Evolutionary conservation across 495 filamentous ascomycete genomes (phyloP).

Genomic region (Astrothelium subdiscretum): DNA sequence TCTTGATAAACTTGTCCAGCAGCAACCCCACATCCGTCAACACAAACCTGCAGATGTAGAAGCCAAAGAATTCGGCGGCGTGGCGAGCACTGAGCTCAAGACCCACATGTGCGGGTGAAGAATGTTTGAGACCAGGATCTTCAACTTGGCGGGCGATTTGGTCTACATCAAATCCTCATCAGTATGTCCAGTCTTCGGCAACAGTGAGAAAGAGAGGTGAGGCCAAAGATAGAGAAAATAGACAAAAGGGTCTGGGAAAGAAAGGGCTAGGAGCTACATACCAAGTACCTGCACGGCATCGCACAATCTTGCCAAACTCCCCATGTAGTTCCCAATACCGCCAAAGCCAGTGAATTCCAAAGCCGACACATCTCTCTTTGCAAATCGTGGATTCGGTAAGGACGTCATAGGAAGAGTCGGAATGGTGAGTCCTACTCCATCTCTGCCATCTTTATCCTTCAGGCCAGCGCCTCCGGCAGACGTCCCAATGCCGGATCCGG

Average conservation of each 20-base stretch:
- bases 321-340: slow-evolving; percentile 82
- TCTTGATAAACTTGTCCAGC: slow-evolving; percentile 94
- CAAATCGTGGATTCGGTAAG: slow-evolving; percentile 37
- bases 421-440: slow-evolving; percentile 48
- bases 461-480: slow-evolving; percentile 19
- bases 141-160: slow-evolving; percentile 94
- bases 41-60: slow-evolving; percentile 91
- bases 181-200: neutral
- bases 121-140: slow-evolving; percentile 77
- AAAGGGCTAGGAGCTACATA: too few relatives aligned
- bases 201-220: neutral
- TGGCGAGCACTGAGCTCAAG: slow-evolving; percentile 86
- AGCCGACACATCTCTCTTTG: slow-evolving; percentile 54
- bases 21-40: slow-evolving; percentile 72
- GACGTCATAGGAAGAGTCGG: slow-evolving; percentile 74
- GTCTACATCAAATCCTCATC: slow-evolving; percentile 41
- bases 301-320: slow-evolving; percentile 78
- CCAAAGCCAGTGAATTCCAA: neutral
- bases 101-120: slow-evolving; percentile 76
- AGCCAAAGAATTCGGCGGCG: slow-evolving; percentile 94
- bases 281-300: slow-evolving; percentile 90
- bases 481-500: slow-evolving; percentile 12
- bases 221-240: neutral
- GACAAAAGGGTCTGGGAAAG: slow-evolving; percentile 1
- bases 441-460: slow-evolving; percentile 31